Evolutionary conservation across 1,284 basidiomycete species (phyloP).

Genomic region (Ceratobasidium sp.): DNA sequence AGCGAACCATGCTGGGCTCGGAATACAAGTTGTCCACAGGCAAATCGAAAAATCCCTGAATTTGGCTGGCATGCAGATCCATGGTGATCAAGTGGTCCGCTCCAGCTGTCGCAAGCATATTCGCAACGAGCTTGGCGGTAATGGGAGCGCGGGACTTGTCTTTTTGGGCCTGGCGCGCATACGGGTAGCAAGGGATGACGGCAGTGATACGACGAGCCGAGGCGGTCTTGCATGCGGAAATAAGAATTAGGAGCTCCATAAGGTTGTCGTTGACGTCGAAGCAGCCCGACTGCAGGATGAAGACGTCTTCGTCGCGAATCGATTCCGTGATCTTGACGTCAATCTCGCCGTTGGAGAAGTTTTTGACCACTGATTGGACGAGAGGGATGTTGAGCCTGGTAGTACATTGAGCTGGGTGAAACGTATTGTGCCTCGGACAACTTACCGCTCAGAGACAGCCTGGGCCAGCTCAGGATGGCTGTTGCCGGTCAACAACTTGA

Average conservation of each 20-base stretch:
- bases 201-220: slow-evolving; percentile 96
- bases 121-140: slow-evolving; percentile 97
- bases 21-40: slow-evolving; percentile 97
- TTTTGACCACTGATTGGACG: slow-evolving; percentile 89
- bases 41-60: slow-evolving; percentile 99
- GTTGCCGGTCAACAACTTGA: slow-evolving; percentile 95
- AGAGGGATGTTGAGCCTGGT: slow-evolving; percentile 88
- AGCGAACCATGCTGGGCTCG: slow-evolving; percentile 85
- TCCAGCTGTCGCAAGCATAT: slow-evolving; percentile 95
- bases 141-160: slow-evolving; percentile 96
- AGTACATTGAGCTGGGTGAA: slow-evolving; percentile 41
- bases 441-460: slow-evolving; percentile 93
- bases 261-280: slow-evolving; percentile 82
- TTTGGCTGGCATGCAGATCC: slow-evolving; percentile 98
- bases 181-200: slow-evolving; percentile 97
- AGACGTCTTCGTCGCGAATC: slow-evolving; percentile 96
- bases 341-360: slow-evolving; percentile 96
- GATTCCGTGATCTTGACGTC: slow-evolving; percentile 93
- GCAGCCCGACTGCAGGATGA: slow-evolving; percentile 90
- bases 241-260: slow-evolving; percentile 90
- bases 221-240: slow-evolving; percentile 95
- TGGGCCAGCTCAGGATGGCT: slow-evolving; percentile 97
- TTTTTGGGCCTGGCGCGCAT: slow-evolving; percentile 98
- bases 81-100: slow-evolving; percentile 99
- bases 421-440: slow-evolving; percentile 53